Evolutionary conservation across 2,329 filamentous ascomycete genomes (phyloP), one percentile per base, ranked within the genome.

Genomic region (Ploettnerulaceae sp.): DNA sequence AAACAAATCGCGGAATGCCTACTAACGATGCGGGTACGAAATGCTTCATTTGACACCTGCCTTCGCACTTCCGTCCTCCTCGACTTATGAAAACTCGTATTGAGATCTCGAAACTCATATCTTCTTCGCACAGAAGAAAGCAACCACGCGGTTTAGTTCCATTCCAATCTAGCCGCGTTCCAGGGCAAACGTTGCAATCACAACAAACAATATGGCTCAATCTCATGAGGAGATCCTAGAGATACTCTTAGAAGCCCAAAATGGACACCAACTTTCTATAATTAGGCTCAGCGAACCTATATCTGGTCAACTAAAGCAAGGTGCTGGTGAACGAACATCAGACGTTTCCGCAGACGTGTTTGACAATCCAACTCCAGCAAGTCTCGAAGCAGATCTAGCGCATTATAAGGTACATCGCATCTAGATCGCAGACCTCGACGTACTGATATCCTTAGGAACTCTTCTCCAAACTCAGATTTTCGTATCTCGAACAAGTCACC

Each of bases 401-500:
- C 90, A 97, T 67, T 96, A 97, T 71, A 89, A 87, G 63, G 78
- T 78, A 62, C 21, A 2, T n/a, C 6, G 12, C 11, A 5, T 20
- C 17, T 29, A 31, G 4, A 3, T 18, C 9, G 29, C n/a, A 9
- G 18, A 1, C 22, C n/a, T 2, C 9, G 11, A 12, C 7, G 21
- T 40, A 14, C 33, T 36, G 37, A 48, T 18, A 5, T 8, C 47
- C 31, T 6, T 4, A 81, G 69, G 90, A 96, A 68, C 79, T 97
- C 15, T 98, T 97, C 68, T 85, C 89, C 32, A 97, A 98, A 70
- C 76, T 97, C 29, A 88, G 91, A 58, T 97, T 97, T 72, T 94
- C 87, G 55, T 97, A 97, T 68, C 86, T 96, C 58, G 93, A 98
- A 69, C 93, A 97, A 72, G 89, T 97, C 53, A 97, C 91, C 34